These are phyloP conservation scores for Centaurea solstitialis DNA, from an alignment of 129 eudicot genomes.

Conservation along the genomic window DNA sequence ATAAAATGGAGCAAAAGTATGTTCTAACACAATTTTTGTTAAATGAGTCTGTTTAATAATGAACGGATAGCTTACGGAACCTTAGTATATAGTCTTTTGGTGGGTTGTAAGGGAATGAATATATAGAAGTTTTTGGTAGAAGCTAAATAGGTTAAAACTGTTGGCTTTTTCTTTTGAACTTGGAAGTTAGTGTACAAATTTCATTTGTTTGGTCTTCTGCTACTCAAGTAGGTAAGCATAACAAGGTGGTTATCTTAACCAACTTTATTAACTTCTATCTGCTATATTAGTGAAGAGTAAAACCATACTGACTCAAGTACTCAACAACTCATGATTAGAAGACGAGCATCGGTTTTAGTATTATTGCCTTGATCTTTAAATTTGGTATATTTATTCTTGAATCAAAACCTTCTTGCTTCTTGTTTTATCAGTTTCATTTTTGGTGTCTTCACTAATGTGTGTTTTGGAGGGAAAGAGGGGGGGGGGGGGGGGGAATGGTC, in stretches of 20 bases:
- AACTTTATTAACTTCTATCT: neutral
- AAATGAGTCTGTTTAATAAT: neutral
- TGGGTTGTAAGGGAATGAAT: neutral
- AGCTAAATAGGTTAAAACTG: neutral
- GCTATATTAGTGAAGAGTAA: neutral
- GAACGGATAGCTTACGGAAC: neutral
- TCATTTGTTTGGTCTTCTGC: neutral
- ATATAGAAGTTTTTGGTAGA: neutral
- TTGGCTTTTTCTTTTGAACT: neutral
- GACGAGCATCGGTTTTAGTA: neutral
- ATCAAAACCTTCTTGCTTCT: neutral
- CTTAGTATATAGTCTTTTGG: neutral
- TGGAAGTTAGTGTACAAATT: neutral
- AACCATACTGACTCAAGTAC: neutral
- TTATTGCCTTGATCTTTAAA: neutral
- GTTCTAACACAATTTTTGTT: neutral
- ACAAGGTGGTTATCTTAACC: neutral
- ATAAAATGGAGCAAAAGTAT: neutral
- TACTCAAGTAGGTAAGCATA: neutral
- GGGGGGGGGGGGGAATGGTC: too few relatives aligned
- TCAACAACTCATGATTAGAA: neutral
- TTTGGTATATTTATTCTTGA: neutral
- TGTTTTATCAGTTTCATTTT: neutral
- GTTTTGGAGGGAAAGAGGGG: too few relatives aligned
- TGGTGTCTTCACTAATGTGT: too few relatives aligned